phyloP scores from a whole-genome alignment of 1,139 yeast genomes.

The Meyerozyma athensensis region DNA sequence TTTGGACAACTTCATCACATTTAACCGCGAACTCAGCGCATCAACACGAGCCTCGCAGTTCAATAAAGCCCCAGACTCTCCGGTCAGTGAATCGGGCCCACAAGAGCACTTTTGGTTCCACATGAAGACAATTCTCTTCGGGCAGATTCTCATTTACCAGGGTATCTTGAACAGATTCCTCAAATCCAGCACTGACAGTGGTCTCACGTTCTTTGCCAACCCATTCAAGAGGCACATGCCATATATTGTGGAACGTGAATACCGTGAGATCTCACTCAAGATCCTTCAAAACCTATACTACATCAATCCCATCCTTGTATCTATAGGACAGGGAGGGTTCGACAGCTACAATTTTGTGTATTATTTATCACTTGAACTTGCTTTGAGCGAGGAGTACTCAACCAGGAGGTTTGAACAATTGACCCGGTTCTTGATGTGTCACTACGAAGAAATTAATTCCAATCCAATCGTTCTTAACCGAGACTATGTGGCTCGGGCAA shows the following conservation, averaged over 20 bases:
- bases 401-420: conserved; percentile 31
- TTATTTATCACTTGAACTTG: conserved; percentile 45
- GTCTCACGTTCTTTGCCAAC: conserved; percentile 9
- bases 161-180: conserved; percentile 46
- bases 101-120: conserved; percentile 31
- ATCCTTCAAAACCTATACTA: conserved; percentile 47
- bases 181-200: conserved; percentile 11
- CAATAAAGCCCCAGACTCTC: conserved; percentile 16
- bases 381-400: conserved; percentile 23
- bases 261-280: conserved; percentile 29
- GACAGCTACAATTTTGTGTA: conserved; percentile 66
- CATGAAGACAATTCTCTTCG: conserved; percentile 44
- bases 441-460: conserved; percentile 34
- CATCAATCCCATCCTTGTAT: conserved; percentile 49
- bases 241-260: conserved; percentile 16
- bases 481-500: conserved; percentile 40
- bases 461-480: conserved; percentile 28
- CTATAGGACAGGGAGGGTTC: conserved; percentile 69
- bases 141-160: conserved; percentile 50
- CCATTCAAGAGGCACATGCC: conserved; percentile 9
- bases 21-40: conserved; percentile 23
- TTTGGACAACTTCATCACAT: conserved; percentile 19
- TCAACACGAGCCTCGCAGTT: conserved; percentile 22
- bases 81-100: conserved; percentile 9
- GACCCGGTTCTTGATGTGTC: conserved; percentile 37